Evolutionary conservation across 306 rosid genomes (phyloP).

Genomic region (Corylus heterophylla): DNA sequence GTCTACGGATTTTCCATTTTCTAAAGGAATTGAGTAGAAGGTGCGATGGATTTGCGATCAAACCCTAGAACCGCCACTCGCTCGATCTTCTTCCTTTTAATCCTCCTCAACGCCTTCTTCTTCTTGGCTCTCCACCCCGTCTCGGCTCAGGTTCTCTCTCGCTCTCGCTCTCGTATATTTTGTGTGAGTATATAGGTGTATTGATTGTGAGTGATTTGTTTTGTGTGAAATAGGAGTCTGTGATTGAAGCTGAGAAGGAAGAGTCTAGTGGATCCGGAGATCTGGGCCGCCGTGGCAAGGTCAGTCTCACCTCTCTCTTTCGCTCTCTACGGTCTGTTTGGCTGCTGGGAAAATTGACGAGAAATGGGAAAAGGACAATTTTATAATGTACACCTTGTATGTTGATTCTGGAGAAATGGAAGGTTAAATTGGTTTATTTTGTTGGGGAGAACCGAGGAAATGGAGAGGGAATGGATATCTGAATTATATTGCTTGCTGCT

Average conservation of each 20-base stretch:
- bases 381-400: neutral
- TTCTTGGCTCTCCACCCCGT: slow-evolving; percentile 21
- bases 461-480: neutral
- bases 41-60: slow-evolving; percentile 41
- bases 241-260: slow-evolving; percentile 37
- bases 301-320: slow-evolving; percentile 13
- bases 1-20: neutral
- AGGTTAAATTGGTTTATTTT: neutral
- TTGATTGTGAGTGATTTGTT: slow-evolving; percentile 21
- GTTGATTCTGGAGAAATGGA: neutral
- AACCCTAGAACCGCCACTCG: slow-evolving; percentile 21
- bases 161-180: neutral
- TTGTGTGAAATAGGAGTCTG: slow-evolving; percentile 48
- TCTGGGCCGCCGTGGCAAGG: slow-evolving; percentile 94
- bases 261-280: slow-evolving; percentile 52
- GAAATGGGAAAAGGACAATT: neutral
- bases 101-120: slow-evolving; percentile 27
- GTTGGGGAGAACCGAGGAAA: neutral
- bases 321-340: neutral
- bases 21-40: slow-evolving; percentile 4
- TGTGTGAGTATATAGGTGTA: neutral
- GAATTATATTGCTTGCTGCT: too few relatives aligned
- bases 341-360: neutral
- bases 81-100: slow-evolving; percentile 27
- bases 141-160: slow-evolving; percentile 51